These are phyloP conservation scores for Aspergillus luchuensis DNA, from an alignment of 2,329 filamentous ascomycete genomes.

Conservation along the genomic window DNA sequence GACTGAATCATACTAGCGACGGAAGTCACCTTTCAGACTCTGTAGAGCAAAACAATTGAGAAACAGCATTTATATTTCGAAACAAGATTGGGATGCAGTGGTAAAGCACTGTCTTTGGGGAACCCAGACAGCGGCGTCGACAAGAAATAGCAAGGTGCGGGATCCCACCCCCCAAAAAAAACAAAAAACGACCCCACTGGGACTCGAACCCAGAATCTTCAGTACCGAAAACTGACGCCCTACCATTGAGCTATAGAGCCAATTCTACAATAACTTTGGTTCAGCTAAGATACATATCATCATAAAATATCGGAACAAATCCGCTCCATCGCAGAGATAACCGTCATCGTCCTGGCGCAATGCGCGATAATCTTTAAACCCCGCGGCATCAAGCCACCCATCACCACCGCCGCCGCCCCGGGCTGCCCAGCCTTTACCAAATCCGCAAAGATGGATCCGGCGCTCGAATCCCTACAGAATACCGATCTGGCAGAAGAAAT, in stretches of 20 bases:
- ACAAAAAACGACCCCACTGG: slow-evolving; percentile 12
- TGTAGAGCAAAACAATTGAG: too few species aligned
- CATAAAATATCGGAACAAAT: not conserved
- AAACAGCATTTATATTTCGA: too few species aligned
- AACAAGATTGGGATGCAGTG: too few species aligned
- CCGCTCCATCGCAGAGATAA: not conserved
- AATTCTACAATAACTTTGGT: not conserved
- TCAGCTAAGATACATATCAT: not conserved
- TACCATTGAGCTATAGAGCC: slow-evolving; percentile 12
- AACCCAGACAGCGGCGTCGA: too few species aligned
- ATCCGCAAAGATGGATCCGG: slow-evolving; percentile 20
- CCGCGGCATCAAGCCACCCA: not conserved
- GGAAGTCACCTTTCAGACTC: too few species aligned
- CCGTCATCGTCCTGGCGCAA: not conserved
- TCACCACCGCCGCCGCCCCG: not conserved
- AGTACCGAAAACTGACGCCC: slow-evolving; percentile 13
- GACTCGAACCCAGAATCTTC: slow-evolving; percentile 13
- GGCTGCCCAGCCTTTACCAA: not conserved
- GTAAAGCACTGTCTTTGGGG: too few species aligned
- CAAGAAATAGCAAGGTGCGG: not conserved
- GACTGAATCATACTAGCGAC: too few species aligned
- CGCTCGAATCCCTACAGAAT: slow-evolving; percentile 32
- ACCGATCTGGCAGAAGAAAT: slow-evolving; percentile 50
- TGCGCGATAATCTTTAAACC: not conserved
- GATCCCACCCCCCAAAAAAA: not conserved